These are phyloP conservation scores for Dendrobium nobile DNA, from an alignment of 106 monocot species.

Conservation along the genomic window DNA sequence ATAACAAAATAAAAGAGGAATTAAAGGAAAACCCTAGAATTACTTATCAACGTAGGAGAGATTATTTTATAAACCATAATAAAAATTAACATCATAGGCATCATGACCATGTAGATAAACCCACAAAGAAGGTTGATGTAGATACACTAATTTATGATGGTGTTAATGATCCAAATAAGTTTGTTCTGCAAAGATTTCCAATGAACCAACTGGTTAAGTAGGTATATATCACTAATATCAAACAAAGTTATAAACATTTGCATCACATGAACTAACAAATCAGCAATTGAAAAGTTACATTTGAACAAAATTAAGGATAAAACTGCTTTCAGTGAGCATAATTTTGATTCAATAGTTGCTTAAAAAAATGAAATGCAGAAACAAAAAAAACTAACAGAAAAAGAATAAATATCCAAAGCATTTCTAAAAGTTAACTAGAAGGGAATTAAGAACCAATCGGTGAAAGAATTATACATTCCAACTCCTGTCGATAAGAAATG, in stretches of 20 bases:
- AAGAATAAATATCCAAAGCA: neutral
- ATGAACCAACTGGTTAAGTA: neutral
- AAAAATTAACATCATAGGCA: no score
- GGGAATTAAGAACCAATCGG: no score
- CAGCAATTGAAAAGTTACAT: neutral
- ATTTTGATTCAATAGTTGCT: neutral
- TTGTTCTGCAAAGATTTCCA: constrained; percentile 27
- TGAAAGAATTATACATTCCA: neutral
- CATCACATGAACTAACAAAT: neutral
- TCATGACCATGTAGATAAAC: no score
- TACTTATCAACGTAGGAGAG: no score
- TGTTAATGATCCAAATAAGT: no score
- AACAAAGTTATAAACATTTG: neutral
- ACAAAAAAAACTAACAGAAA: neutral
- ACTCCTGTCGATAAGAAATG: neutral
- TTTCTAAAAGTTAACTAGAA: no score
- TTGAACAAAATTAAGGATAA: neutral
- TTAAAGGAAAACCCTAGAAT: no score
- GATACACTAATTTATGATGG: no score
- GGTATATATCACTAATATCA: neutral
- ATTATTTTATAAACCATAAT: no score
- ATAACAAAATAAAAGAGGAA: no score
- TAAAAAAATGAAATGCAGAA: neutral
- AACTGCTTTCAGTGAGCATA: neutral
- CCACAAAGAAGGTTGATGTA: no score